phyloP scores from a whole-genome alignment of 2,329 filamentous ascomycete genomes.

The Phialocephala subalpina region DNA sequence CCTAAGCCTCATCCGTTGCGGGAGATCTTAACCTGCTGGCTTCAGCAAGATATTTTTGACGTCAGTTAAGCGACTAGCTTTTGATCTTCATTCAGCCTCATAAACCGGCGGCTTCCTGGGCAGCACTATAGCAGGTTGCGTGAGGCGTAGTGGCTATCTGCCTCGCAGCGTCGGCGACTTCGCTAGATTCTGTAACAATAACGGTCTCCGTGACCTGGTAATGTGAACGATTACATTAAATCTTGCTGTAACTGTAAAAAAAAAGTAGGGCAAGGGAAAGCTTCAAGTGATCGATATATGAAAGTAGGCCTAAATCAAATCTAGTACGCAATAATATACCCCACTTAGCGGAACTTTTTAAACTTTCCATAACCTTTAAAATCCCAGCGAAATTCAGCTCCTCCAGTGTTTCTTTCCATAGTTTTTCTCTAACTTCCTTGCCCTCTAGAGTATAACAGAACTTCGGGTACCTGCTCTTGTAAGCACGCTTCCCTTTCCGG shows the following conservation, averaged over 20 bases:
- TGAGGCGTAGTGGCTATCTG: too few relatives aligned
- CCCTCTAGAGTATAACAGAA: constrained; percentile 47
- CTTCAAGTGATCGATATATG: background rate
- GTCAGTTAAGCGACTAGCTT: too few relatives aligned
- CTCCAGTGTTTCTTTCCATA: constrained; percentile 50
- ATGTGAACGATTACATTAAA: background rate
- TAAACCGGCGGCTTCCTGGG: too few relatives aligned
- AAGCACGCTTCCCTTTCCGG: background rate
- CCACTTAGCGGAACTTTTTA: background rate
- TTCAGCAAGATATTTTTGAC: too few relatives aligned
- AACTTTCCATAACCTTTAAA: background rate
- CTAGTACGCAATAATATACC: background rate
- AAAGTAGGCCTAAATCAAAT: background rate
- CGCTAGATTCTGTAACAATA: too few relatives aligned
- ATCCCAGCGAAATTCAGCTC: constrained; percentile 44
- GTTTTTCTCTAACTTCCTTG: constrained; percentile 42
- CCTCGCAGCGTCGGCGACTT: too few relatives aligned
- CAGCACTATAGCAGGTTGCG: too few relatives aligned
- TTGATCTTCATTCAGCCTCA: too few relatives aligned
- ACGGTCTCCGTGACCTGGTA: too few relatives aligned
- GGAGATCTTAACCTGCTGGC: too few relatives aligned
- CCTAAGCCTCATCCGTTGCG: too few relatives aligned
- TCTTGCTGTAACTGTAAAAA: background rate
- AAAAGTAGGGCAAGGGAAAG: background rate
- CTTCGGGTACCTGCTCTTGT: constrained; percentile 40